Conservation (phyloP, 2,329 filamentous ascomycete genomes). For the Fonsecaea monophora region DNA sequence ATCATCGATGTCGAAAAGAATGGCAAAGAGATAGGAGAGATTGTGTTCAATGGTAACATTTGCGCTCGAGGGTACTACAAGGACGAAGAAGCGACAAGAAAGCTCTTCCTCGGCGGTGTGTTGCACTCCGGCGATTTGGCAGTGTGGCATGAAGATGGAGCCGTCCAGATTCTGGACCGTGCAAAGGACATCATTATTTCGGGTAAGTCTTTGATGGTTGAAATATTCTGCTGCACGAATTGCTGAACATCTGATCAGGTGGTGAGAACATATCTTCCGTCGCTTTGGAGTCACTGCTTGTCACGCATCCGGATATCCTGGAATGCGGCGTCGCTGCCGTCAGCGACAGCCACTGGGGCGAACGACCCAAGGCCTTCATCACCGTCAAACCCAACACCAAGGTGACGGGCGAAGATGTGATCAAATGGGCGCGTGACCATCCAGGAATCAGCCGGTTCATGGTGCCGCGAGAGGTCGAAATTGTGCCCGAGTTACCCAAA, state of each 20-base stretch:
- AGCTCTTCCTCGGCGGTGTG: constrained; percentile 85
- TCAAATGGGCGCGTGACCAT: constrained; percentile 82
- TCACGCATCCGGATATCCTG: constrained; percentile 84
- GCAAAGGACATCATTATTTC: constrained; percentile 99
- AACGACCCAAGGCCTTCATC: constrained; percentile 91
- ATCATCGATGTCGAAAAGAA: constrained; percentile 72
- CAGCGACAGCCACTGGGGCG: constrained; percentile 89
- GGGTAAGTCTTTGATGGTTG: constrained; percentile 59
- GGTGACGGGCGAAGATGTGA: constrained; percentile 71
- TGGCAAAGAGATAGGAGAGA: constrained; percentile 79
- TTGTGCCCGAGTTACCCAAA: constrained; percentile 90
- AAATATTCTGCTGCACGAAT: neutral
- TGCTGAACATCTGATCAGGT: constrained; percentile 57
- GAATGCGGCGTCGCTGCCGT: constrained; percentile 92
- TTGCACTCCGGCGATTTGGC: constrained; percentile 91
- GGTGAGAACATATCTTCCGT: constrained; percentile 97
- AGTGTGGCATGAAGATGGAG: constrained; percentile 89
- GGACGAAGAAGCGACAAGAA: constrained; percentile 81
- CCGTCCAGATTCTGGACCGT: constrained; percentile 88
- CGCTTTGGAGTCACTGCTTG: constrained; percentile 87
- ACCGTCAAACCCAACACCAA: constrained; percentile 74
- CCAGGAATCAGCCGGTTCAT: constrained; percentile 89
- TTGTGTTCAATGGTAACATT: constrained; percentile 89
- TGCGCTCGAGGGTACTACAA: constrained; percentile 93
- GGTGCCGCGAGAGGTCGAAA: constrained; percentile 74